These are phyloP conservation scores for Grammothele lineata DNA, from an alignment of 768 basidiomycete genomes.

Conservation along the genomic window DNA sequence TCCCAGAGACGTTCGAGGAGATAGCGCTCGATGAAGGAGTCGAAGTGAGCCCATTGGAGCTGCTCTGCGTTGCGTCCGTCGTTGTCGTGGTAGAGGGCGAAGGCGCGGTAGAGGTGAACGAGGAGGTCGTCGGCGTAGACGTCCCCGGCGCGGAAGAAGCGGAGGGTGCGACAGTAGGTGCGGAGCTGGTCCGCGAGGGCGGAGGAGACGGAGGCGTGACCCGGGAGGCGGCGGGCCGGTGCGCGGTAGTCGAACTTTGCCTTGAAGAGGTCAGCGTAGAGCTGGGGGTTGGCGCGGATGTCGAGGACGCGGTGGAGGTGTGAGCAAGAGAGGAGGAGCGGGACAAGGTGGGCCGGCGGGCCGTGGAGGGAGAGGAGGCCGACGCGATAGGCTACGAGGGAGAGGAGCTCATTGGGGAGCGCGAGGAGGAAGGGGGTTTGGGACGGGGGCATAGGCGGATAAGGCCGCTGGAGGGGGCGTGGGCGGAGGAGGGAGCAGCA, in stretches of 20 bases:
- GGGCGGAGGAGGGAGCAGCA: not conserved
- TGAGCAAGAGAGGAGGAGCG: constrained; percentile 45
- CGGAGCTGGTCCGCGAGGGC: constrained; percentile 37
- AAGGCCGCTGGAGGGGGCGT: not conserved
- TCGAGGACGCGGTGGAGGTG: constrained; percentile 36
- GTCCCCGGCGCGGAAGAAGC: constrained; percentile 29
- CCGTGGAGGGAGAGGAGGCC: constrained; percentile 38
- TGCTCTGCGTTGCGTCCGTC: constrained; percentile 61
- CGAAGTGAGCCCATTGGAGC: constrained; percentile 43
- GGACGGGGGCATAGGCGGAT: not conserved
- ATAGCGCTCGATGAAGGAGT: constrained; percentile 40
- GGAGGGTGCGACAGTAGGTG: constrained; percentile 32
- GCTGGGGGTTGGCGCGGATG: constrained; percentile 28
- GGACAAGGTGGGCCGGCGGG: constrained; percentile 43
- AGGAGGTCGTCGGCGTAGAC: constrained; percentile 21
- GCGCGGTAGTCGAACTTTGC: constrained; percentile 55
- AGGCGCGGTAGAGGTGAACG: constrained; percentile 44
- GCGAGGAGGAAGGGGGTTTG: constrained; percentile 9
- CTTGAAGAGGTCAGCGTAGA: constrained; percentile 54
- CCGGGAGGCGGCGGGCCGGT: constrained; percentile 44
- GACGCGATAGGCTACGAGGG: constrained; percentile 48
- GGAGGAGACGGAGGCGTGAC: constrained; percentile 31
- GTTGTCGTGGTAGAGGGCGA: constrained; percentile 58
- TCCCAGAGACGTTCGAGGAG: constrained; percentile 45
- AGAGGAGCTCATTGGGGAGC: constrained; percentile 43